Evolutionary conservation across 495 filamentous ascomycete genomes (phyloP).

Genomic region (Bacidia gigantensis): DNA sequence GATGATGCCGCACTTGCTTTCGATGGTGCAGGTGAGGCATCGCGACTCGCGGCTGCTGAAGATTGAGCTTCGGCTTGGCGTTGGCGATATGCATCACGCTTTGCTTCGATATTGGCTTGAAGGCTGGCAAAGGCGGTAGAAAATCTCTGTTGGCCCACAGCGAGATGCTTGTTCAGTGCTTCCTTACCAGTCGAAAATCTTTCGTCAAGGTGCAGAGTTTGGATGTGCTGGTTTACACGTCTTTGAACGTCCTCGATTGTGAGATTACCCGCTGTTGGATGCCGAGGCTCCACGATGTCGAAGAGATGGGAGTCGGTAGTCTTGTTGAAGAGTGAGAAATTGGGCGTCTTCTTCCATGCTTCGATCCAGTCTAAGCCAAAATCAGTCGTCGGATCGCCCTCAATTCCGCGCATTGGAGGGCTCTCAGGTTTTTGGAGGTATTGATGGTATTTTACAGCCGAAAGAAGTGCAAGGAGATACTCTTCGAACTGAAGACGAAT

Average conservation of each 20-base stretch:
- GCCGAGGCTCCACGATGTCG: conserved; percentile 81
- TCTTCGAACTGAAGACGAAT: conserved; percentile 97
- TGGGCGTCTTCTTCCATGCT: conserved; percentile 73
- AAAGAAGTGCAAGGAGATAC: conserved; percentile 80
- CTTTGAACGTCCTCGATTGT: conserved; percentile 92
- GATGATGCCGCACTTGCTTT: conserved; percentile 18
- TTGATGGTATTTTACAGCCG: conserved; percentile 77
- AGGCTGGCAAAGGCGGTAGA: conserved; percentile 70
- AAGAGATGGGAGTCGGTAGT: conserved; percentile 79
- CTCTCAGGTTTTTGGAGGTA: conserved; percentile 37
- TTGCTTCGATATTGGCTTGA: conserved; percentile 75
- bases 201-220: conserved; percentile 81
- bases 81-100: conserved; percentile 68
- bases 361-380: conserved; percentile 66
- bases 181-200: conserved; percentile 64
- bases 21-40: conserved; percentile 6
- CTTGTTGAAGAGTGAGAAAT: conserved; percentile 69
- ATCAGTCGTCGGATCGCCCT: conserved; percentile 75
- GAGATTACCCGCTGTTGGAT: conserved; percentile 88
- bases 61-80: conserved; percentile 39
- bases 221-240: conserved; percentile 72
- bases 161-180: conserved; percentile 61
- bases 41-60: conserved; percentile 23
- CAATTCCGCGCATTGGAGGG: conserved; percentile 30
- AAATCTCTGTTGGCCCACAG: conserved; percentile 74